A percentile compares a stretch with the other conserved stretches of the same genome.
Evolutionary conservation across 306 rosid genomes (phyloP).

Genomic region (Prunus mongolica): DNA sequence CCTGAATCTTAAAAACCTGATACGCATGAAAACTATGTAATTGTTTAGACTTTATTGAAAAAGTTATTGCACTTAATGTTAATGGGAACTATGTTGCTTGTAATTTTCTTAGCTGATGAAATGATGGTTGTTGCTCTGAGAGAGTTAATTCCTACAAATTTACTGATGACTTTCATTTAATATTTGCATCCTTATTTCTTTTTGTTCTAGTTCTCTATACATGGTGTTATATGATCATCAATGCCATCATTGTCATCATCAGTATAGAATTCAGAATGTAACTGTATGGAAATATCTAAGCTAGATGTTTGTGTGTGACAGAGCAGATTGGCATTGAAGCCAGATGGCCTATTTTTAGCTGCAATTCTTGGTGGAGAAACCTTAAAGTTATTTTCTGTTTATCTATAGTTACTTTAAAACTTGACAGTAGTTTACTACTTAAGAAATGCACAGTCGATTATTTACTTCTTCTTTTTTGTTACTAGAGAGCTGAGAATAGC

Average conservation of each 20-base stretch:
- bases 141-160: not conserved
- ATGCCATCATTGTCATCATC: not conserved
- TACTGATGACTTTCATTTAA: not conserved
- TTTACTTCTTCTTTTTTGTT: constrained; percentile 19
- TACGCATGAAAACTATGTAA: not conserved
- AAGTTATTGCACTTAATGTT: not conserved
- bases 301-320: constrained; percentile 42
- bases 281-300: constrained; percentile 16
- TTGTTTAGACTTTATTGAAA: not conserved
- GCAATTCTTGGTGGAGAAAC: constrained; percentile 97
- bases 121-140: not conserved
- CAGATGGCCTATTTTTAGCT: constrained; percentile 93
- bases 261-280: not conserved
- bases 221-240: not conserved
- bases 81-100: not conserved
- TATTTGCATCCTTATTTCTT: not conserved
- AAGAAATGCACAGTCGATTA: constrained; percentile 22
- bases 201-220: not conserved
- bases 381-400: constrained; percentile 48
- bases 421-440: not conserved
- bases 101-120: not conserved
- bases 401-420: constrained; percentile 7
- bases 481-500: constrained; percentile 94
- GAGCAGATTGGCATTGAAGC: constrained; percentile 89
- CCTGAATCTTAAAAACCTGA: not conserved